A percentile compares a stretch with the other conserved stretches of the same genome.
These are phyloP conservation scores for Penicillium parvum DNA, from an alignment of 495 filamentous ascomycete genomes.

Conservation along the genomic window DNA sequence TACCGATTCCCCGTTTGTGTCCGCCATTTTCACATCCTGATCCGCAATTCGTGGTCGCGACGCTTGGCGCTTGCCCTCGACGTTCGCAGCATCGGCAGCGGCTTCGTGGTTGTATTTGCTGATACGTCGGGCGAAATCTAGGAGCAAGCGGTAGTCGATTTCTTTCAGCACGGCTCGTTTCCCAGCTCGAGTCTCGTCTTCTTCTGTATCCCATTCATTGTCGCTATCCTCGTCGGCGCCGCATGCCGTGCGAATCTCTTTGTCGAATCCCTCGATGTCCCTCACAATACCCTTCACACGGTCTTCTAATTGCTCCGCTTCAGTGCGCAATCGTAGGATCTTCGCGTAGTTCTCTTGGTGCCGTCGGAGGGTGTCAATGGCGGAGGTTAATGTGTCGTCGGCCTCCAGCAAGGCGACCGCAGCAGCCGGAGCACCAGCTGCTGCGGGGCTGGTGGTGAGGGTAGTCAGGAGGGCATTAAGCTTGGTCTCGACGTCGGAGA, in stretches of 20 bases:
- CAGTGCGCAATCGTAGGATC: constrained; percentile 33
- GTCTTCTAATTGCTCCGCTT: constrained; percentile 37
- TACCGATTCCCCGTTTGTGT: constrained; percentile 20
- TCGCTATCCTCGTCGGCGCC: constrained; percentile 29
- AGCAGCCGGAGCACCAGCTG: constrained; percentile 38
- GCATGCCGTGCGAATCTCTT: constrained; percentile 32
- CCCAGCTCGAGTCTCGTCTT: constrained; percentile 15
- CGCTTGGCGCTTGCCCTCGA: constrained; percentile 11
- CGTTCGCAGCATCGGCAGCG: constrained; percentile 39
- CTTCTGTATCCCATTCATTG: constrained; percentile 25
- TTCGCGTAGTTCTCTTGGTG: constrained; percentile 44
- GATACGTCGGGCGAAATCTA: constrained; percentile 46
- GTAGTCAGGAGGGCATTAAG: constrained; percentile 40
- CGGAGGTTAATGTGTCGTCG: constrained; percentile 37
- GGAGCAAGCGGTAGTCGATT: constrained; percentile 40
- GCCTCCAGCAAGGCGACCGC: constrained; percentile 38
- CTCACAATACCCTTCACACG: constrained; percentile 40
- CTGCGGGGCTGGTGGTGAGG: constrained; percentile 41
- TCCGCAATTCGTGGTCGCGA: constrained; percentile 14
- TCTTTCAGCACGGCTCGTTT: constrained; percentile 21
- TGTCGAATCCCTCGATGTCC: constrained; percentile 37
- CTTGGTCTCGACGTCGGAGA: constrained; percentile 37
- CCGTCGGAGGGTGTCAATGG: constrained; percentile 36
- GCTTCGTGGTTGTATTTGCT: constrained; percentile 48
- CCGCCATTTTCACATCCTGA: constrained; percentile 32